Conservation (phyloP, 805 yeast genomes). For the Candida palmyrensis region DNA sequence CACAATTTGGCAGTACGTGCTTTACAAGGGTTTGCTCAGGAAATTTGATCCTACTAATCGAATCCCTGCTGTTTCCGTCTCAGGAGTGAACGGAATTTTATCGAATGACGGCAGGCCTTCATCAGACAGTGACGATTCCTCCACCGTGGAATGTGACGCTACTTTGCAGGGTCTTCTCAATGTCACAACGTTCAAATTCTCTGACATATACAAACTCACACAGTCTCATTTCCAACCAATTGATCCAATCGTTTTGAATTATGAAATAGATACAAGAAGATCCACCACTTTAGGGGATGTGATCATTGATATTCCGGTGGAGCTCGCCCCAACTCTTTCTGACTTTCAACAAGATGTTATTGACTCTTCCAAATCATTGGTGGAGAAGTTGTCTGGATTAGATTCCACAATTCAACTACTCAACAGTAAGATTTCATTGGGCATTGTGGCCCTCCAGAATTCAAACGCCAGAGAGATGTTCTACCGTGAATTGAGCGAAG, state of each 20-base stretch:
- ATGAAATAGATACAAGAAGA: conserved; percentile 69
- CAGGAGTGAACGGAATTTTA: conserved; percentile 14
- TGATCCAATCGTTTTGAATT: conserved; percentile 74
- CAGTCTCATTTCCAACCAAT: conserved; percentile 71
- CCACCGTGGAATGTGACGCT: conserved; percentile 38
- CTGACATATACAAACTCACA: conserved; percentile 66
- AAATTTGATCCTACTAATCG: conserved; percentile 22
- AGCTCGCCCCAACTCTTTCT: conserved; percentile 32
- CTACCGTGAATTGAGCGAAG: conserved; percentile 63
- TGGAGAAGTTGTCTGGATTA: conserved; percentile 40
- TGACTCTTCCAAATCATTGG: conserved; percentile 32
- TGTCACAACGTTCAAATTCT: conserved; percentile 54
- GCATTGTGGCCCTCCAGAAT: conserved; percentile 48
- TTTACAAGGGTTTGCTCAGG: conserved; percentile 54
- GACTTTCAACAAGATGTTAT: conserved; percentile 33
- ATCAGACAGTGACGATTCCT: conserved; percentile 15
- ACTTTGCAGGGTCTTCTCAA: conserved; percentile 41
- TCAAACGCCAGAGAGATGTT: conserved; percentile 69
- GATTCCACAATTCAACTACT: conserved; percentile 39
- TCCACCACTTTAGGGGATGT: conserved; percentile 78
- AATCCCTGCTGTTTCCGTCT: conserved; percentile 36
- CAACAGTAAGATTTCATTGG: conserved; percentile 41
- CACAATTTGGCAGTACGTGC: conserved; percentile 73
- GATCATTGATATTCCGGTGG: conserved; percentile 62
- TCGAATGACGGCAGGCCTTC: conserved; percentile 15